These are phyloP conservation scores for Neurospora sp. DNA, from an alignment of 495 filamentous ascomycete species.

Conservation along the genomic window DNA sequence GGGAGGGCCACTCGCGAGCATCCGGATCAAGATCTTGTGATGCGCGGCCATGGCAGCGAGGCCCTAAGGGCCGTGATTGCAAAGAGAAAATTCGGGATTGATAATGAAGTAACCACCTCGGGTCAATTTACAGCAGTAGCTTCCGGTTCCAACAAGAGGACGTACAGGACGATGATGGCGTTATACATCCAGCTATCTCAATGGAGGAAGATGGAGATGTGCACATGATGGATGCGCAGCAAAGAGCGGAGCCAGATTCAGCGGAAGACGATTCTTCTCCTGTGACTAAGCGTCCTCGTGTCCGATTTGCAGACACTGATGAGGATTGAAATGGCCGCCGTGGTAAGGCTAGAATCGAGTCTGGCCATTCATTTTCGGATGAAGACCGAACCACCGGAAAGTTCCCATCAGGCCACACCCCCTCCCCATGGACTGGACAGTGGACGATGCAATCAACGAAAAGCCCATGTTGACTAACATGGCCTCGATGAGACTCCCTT, in stretches of 20 bases:
- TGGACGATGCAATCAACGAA: background rate
- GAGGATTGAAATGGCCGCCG: background rate
- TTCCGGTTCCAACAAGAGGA: background rate
- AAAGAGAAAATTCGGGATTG: too few relatives aligned
- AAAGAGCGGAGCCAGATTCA: background rate
- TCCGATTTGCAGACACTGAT: slow-evolving; percentile 2
- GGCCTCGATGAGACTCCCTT: background rate
- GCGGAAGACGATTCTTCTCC: background rate
- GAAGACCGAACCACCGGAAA: background rate
- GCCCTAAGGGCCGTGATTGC: too few relatives aligned
- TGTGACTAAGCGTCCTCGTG: slow-evolving; percentile 2
- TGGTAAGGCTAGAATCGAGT: background rate
- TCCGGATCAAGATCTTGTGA: too few relatives aligned
- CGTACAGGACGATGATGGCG: background rate
- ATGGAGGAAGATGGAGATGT: background rate
- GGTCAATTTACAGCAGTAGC: background rate
- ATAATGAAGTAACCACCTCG: background rate
- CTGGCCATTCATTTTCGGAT: background rate
- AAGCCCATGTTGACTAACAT: background rate
- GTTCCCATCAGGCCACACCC: background rate
- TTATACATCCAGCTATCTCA: background rate
- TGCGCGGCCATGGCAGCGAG: too few relatives aligned
- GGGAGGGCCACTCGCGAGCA: too few relatives aligned
- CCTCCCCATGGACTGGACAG: background rate
- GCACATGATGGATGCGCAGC: background rate